These are phyloP conservation scores for Wickerhamiella shivajii DNA, from an alignment of 805 yeast genomes.

Conservation along the genomic window DNA sequence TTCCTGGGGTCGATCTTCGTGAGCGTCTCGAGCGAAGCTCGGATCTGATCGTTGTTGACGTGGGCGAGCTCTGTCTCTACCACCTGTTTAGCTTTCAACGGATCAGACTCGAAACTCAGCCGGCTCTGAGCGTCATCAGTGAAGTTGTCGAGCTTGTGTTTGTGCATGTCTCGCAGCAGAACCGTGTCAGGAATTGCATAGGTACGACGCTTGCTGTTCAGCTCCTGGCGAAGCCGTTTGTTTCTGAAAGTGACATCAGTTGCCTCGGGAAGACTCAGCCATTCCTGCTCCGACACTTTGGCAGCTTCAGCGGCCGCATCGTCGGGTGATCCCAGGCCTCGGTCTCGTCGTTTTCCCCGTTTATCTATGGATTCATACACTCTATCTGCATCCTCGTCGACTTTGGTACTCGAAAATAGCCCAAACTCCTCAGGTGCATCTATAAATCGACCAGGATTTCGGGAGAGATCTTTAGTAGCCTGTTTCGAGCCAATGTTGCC, in stretches of 20 bases:
- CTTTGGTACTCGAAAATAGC: conserved; percentile 27
- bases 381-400: conserved; percentile 65
- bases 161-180: conserved; percentile 24
- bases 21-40: conserved; percentile 33
- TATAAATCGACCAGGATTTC: conserved; percentile 23
- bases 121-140: conserved; percentile 22
- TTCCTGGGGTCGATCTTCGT: conserved; percentile 58
- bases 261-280: conserved; percentile 77
- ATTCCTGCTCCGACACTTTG: conserved; percentile 47
- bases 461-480: conserved; percentile 19
- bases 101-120: conserved; percentile 38
- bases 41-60: conserved; percentile 27
- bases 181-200: conserved; percentile 76
- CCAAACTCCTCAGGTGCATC: conserved; percentile 26
- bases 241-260: conserved; percentile 73
- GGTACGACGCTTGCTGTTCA: conserved; percentile 47
- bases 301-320: conserved; percentile 6
- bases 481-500: conserved; percentile 51
- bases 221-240: conserved; percentile 51
- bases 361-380: conserved; percentile 55
- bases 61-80: conserved; percentile 37
- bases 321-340: not conserved
- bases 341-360: conserved; percentile 23
- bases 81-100: conserved; percentile 49
- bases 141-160: conserved; percentile 21